Base-by-base conservation (phyloP, 371 early-diverging fungal genomes). In the Rhizopus arrhizus region DNA sequence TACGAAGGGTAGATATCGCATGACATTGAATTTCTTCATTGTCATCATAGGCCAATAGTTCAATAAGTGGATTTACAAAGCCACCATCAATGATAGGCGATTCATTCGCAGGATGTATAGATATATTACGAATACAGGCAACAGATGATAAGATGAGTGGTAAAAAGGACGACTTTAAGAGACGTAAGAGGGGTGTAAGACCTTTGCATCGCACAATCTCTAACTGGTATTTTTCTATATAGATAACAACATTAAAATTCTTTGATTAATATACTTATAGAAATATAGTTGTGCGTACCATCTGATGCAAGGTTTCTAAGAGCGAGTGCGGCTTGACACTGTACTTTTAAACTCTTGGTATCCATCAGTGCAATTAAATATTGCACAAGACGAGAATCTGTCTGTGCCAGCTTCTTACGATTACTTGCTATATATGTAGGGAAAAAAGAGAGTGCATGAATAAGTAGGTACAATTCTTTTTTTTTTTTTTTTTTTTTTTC, bases 91-190 rank as follows among this genome's bases (percentile, higher is more conserved):
- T 85, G 53, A 95, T 91, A 16, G 92, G 91, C 8, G 87, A 84
- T 66, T 95, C 95, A 70, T 94, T 95, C 31, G 85, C 77, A 5
- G 92, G 87, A 64, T 94, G 93, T 53, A 96, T 96, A 52, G 94
- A 94, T 56, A 96, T 86, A 70, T 96, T 96, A 56, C 96, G 89
- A 57, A 95, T 83, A 67, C 95, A 95, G 13, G 96, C 96, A n/a
- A 93, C 92, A 4, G 95, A 91, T 2, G 95, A 92, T 3, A 92
- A 72, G 28, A 92, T 91, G 59, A 94, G 79, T 28, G 91, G 89
- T 36, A 87, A 77, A 59, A 90, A 89, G 1, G 87, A 83, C 29
- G 92, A 91, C 69, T 91, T 87, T 38, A 94, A 74, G 47, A 92
- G 81, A 32, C 87, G 84, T 5, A 91, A 76, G 2, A 95, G 79